Percentiles rank a stretch among this genome's conserved stretches.
phyloP scores from a whole-genome alignment of 2,329 filamentous ascomycete genomes.

The Leptosphaerulina australis region DNA sequence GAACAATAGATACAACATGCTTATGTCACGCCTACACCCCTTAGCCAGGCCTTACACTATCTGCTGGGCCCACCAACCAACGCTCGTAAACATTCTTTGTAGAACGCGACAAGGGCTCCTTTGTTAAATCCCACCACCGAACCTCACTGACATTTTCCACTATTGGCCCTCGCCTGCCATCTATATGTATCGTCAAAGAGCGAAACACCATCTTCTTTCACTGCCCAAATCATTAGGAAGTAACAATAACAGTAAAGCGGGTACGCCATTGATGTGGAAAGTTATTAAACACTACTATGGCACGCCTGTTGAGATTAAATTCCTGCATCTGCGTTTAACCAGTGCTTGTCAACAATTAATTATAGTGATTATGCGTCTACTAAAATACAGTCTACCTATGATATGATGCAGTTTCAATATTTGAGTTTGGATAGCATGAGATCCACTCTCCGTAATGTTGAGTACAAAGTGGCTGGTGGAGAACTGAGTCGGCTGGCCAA shows the following conservation, averaged over 20 bases:
- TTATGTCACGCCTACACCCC: constrained; percentile 16
- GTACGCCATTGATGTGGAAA: constrained; percentile 13
- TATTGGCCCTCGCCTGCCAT: constrained; percentile 14
- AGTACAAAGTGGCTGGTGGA: constrained; percentile 23
- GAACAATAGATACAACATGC: too few species aligned
- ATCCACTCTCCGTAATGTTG: constrained; percentile 1
- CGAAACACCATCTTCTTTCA: constrained; percentile 20
- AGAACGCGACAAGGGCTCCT: constrained; percentile 15
- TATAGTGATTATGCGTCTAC: constrained; percentile 22
- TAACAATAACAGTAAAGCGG: constrained; percentile 25
- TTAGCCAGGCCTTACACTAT: constrained; percentile 25
- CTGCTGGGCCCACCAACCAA: constrained; percentile 23
- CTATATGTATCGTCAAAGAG: constrained; percentile 21
- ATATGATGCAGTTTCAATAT: not conserved
- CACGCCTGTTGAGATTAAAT: constrained; percentile 20
- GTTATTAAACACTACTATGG: constrained; percentile 24
- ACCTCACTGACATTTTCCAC: constrained; percentile 13
- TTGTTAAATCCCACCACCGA: constrained; percentile 9
- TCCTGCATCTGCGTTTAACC: constrained; percentile 24
- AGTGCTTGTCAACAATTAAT: constrained; percentile 11
- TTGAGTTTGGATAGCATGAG: not conserved
- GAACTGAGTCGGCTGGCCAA: constrained; percentile 27
- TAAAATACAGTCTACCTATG: too few species aligned
- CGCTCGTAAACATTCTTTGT: constrained; percentile 21
- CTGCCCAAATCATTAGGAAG: constrained; percentile 19